Conservation (phyloP, 2,329 filamentous ascomycete species). For the Penicillium sp. region DNA sequence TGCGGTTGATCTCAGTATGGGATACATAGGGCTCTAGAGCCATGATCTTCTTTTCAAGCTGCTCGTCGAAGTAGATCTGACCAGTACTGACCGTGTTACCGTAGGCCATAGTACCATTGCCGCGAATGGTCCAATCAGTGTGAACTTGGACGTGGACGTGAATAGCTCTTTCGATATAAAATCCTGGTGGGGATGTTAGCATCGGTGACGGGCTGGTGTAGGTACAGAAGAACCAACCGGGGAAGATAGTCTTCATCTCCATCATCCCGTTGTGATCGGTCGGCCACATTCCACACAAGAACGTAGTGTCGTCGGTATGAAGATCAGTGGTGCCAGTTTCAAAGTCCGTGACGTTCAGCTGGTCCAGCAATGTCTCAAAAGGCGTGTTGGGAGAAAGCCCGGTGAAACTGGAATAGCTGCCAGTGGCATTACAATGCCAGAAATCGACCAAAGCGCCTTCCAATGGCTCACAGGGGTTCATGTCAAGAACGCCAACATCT, state of each 20-base stretch:
- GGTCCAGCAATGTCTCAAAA: constrained; percentile 28
- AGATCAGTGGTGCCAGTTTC: constrained; percentile 16
- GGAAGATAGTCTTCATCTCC: constrained; percentile 47
- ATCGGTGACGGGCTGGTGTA: background rate
- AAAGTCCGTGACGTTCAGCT: constrained; percentile 31
- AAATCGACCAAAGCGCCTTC: constrained; percentile 40
- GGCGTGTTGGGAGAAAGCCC: constrained; percentile 30
- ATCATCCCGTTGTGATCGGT: constrained; percentile 49
- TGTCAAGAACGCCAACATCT: constrained; percentile 45
- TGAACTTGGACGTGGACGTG: constrained; percentile 53
- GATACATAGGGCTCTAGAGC: constrained; percentile 34
- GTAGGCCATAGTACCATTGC: constrained; percentile 28
- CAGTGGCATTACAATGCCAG: constrained; percentile 48
- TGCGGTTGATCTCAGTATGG: constrained; percentile 39
- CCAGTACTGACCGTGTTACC: constrained; percentile 32
- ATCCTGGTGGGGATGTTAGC: constrained; percentile 27
- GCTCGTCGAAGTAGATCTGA: constrained; percentile 35
- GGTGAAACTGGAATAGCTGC: constrained; percentile 36
- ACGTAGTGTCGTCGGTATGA: constrained; percentile 37
- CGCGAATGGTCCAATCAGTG: constrained; percentile 25
- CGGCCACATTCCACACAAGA: constrained; percentile 49
- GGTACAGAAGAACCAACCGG: constrained; percentile 22
- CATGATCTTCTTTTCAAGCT: constrained; percentile 32
- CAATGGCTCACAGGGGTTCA: constrained; percentile 42
- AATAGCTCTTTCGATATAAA: constrained; percentile 43